Percentiles rank a stretch among this genome's conserved stretches.
phyloP scores from a whole-genome alignment of 192 early-diverging fungal genomes.

The Podila verticillata region DNA sequence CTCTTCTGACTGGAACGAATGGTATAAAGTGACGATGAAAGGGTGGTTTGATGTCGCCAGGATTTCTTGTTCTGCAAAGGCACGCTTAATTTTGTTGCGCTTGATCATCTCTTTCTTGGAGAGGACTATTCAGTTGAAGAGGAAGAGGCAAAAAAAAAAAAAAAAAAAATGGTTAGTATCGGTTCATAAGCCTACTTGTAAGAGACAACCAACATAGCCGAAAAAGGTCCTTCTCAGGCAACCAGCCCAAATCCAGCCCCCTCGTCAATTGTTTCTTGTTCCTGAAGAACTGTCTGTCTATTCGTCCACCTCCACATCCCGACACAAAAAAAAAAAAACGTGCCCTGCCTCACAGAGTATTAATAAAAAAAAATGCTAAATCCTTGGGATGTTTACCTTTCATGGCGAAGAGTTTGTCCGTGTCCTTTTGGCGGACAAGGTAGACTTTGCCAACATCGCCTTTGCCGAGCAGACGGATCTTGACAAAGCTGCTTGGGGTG shows the following conservation, averaged over 20 bases:
- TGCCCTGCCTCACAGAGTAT: too few species aligned
- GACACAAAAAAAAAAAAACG: too few species aligned
- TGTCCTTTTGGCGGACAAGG: slow-evolving; percentile 87
- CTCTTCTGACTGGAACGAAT: slow-evolving; percentile 87
- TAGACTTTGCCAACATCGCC: slow-evolving; percentile 99
- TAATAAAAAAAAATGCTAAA: background rate
- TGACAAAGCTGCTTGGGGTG: slow-evolving; percentile 86
- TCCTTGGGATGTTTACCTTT: slow-evolving; percentile 69
- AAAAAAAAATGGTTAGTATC: slow-evolving; percentile 3
- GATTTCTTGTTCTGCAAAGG: slow-evolving; percentile 92
- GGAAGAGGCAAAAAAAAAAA: background rate
- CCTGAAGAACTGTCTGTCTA: too few species aligned
- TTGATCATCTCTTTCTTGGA: slow-evolving; percentile 98
- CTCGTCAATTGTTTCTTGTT: too few species aligned
- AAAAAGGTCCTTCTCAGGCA: too few species aligned
- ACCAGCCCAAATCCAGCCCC: too few species aligned
- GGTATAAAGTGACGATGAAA: slow-evolving; percentile 91
- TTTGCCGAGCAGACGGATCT: slow-evolving; percentile 93
- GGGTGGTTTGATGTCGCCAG: slow-evolving; percentile 86
- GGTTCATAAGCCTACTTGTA: background rate
- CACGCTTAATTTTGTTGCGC: slow-evolving; percentile 97
- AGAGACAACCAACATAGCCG: background rate
- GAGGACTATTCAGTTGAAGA: slow-evolving; percentile 49
- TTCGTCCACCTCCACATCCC: too few species aligned
- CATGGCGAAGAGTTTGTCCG: slow-evolving; percentile 93